Base-by-base conservation (phyloP, 441 rosid species). In the Mallotus japonicus region DNA sequence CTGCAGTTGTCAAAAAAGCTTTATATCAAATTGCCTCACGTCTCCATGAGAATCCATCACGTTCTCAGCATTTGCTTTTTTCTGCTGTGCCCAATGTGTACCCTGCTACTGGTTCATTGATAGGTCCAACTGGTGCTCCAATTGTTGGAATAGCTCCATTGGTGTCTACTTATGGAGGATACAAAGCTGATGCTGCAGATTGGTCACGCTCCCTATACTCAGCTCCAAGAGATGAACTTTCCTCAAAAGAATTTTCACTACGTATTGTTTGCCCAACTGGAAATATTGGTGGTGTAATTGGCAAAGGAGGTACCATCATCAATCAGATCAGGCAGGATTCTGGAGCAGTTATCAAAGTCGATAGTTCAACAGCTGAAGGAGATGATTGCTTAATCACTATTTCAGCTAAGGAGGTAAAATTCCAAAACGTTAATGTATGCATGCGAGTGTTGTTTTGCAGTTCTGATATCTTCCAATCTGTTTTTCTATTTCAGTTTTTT, bases 1-100 rank as follows among this genome's bases (percentile, higher is more conserved):
- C 88, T 75, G 78, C 84, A 61, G 83, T 88, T 74, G 93, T 93
- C 72, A 96, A 89, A 74, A 92, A 87, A 84, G 99, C 98, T 72
- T 81, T 93, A 67, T 81, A 75, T 74, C 91, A 89, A 81, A 90
- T 92, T 83, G 97, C 97, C 17, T 72, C 87, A 51, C 91, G 97
- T 47, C 92, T 96, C 74, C 99, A 89, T 63, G 97, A 88, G 16
- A 93, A 93, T 82, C 99, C 99, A 42, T 89, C 97, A 59, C 89
- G 96, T 40, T 77, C 96, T 64, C 98, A 93, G 78, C 93, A 88
- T 78, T 75, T 83, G 70, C 99, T 95, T 62, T 79, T 86, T 67
- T 87, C 96, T 75, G 81, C 97, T 75, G 76, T 49, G 28, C 72
- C 92, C 3, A 85, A 75, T 79, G 80, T 73, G 58, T 87, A 86